Base-by-base conservation (phyloP, 2,329 filamentous ascomycete genomes). In the Cercospora berteroae region DNA sequence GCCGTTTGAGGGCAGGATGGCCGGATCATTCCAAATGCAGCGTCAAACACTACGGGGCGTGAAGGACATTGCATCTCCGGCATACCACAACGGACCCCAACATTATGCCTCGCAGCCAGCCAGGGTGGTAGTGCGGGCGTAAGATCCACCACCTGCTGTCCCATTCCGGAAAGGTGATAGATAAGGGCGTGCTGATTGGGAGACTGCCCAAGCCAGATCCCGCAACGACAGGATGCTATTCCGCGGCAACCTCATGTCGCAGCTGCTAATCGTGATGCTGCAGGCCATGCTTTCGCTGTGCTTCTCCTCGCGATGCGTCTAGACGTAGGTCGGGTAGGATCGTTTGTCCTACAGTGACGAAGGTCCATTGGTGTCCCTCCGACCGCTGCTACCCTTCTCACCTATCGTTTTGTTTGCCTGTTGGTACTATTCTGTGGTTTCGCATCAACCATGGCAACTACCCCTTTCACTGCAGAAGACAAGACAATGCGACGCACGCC, bases 401-500 rank as follows among this genome's bases (percentile, higher is more conserved):
- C 36, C 20, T 13, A 27, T 52, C 59, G 6, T 61, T 29, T 25
- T 31, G 33, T 61, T 50, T 25, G n/a, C 25, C 42, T 33, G n/a
- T 44, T 42, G 13, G n/a, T 8, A 25, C 20, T 20, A 33, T 50
- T 61, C 12, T 16, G 16, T 12, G 10, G 16, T 48, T 44, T 59
- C n/a, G 7, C 18, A 13, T 36, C 61, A 52, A 69, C 44, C 10
- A 73, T 71, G 68, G 60, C 33, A 23, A 20, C 31, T 27, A n/a
- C 50, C 36, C 23, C 29, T 31, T 42, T 44, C 20, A 57, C 60
- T 36, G 33, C 60, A 12, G 72, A 75, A 23, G 63, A 68, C 50
- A 60, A 69, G 23, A 68, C 73, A 23, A 60, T 73, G 33, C 68
- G 68, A n/a, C 70, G 69, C 25, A 67, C 71, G 25, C 69, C 71